Evolutionary conservation across 148 eudicot genomes (phyloP), one percentile per base, ranked within the genome.

Genomic region (Cornus kousa): DNA sequence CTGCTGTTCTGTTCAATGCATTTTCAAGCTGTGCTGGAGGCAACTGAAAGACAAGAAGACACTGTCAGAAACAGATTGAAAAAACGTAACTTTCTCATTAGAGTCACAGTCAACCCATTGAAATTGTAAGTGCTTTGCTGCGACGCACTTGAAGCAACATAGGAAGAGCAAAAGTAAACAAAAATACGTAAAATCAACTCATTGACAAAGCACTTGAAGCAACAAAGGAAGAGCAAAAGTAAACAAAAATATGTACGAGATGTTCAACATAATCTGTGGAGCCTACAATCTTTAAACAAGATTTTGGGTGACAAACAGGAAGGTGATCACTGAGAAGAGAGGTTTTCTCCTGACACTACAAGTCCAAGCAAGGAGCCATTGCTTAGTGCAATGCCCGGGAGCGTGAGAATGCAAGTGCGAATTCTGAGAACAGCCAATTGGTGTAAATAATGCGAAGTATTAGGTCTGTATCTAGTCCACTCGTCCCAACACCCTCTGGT

Each of bases 21-120:
- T 84, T 87, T 90, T 95, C 98, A 75, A 95, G 96, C 83, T 93
- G 98, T 72, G 94, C 86, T 73, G 92, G 88, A 64, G 98, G 98
- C 70, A 95, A 85, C 98, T 95, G 87, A 72, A 78, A 80, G 65
- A 75, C 2, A 79, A 65, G 8, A 62, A 8, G 46, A 57, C 35
- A 75, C 40, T 68, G 75, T 53, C 80, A 57, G 13, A 65, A 16
- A 22, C 32, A 43, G 24, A 19, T 62, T 4, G 8, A 3, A 19
- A 68, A 67, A 53, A 20, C 31, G 31, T 68, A 60, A 70, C 60
- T 28, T 43, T 16, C 28, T 14, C 35, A 13, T 57, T 23, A 40
- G 22, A 35, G 10, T 22, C 59, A 35, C 59, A 39, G 46, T 60
- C 60, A 5, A 10, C 48, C 6, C 37, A 35, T 4, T 33, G 32